Evolutionary conservation across 805 yeast species (phyloP).

Genomic region (Tetrapisispora iriomotensis): DNA sequence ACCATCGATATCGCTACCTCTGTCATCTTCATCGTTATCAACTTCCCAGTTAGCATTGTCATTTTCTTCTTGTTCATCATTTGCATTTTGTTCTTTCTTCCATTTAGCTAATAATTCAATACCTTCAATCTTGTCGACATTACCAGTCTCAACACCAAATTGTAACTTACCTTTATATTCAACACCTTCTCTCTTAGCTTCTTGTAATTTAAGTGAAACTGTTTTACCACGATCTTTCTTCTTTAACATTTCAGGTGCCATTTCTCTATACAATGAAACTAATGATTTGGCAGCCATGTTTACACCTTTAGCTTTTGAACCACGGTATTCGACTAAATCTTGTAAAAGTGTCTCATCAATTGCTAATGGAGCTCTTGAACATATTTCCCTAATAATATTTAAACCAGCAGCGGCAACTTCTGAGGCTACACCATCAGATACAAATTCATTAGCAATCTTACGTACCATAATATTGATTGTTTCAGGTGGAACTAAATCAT

Average conservation of each 20-base stretch:
- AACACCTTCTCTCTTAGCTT: constrained; percentile 42
- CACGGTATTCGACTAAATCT: constrained; percentile 82
- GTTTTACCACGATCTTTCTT: constrained; percentile 88
- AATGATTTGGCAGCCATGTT: constrained; percentile 88
- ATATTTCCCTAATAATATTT: constrained; percentile 87
- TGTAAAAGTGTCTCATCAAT: constrained; percentile 81
- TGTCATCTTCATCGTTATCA: constrained; percentile 39
- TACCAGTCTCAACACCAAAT: constrained; percentile 61
- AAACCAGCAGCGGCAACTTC: constrained; percentile 98
- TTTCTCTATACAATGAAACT: constrained; percentile 78
- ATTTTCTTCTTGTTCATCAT: constrained; percentile 48
- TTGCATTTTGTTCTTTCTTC: constrained; percentile 43
- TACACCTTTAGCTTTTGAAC: constrained; percentile 89
- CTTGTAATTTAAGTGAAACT: constrained; percentile 74
- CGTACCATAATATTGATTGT: constrained; percentile 68
- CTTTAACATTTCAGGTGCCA: constrained; percentile 91
- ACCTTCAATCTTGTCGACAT: constrained; percentile 75
- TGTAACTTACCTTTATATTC: constrained; percentile 32
- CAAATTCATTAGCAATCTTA: constrained; percentile 94
- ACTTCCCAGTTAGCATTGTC: constrained; percentile 54
- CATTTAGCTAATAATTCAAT: constrained; percentile 82
- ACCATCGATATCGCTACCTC: constrained; percentile 56
- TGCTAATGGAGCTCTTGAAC: constrained; percentile 89
- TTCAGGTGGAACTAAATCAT: constrained; percentile 96
- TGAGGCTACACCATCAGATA: constrained; percentile 95